Evolutionary conservation across 371 early-diverging fungal species (phyloP), one percentile per base, ranked within the genome.

Genomic region (Mortierella sp.): DNA sequence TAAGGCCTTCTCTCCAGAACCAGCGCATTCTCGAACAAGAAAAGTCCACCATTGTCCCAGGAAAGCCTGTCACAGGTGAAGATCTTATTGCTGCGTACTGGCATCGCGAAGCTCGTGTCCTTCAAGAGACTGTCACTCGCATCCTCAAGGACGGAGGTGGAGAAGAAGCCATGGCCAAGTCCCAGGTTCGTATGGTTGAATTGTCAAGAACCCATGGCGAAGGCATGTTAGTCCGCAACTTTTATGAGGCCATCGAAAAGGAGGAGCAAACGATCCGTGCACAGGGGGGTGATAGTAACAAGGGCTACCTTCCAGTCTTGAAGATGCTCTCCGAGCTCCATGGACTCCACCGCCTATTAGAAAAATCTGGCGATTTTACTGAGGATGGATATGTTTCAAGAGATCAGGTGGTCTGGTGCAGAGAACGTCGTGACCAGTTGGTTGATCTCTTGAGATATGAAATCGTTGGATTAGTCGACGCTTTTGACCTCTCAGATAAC

Each of bases 401-500:
- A 47, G 37, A 52, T 6, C 83, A 81, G 64, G 43, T 72, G 5
- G 61, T 61, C 8, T 81, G 83, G 83, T 73, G 66, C 67, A 72
- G 63, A 35, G 83, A 81, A n/a, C 76, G 83, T 61, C 83, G 83
- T 5, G 54, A 52, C 2, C 59, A 73, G 51, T 54, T 81, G 66
- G 60, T 81, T 26, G 76, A 81, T 26, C 51, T 58, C 24, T 47
- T 81, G 70, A 59, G 83, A 30, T 76, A 75, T 45, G 83, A 81
- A 43, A 37, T 81, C 22, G 47, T 81, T 52, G 83, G 83, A 0
- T 61, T 81, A 40, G 94, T 93, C 11, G 95, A 95, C 66, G 89
- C 94, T 0, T 93, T 92, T 78, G 93, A 90, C 51, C 73, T 95
- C 24, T 88, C 94, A n/a, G 96, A 95, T 60, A 88, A 91, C 73